A percentile compares a stretch with the other conserved stretches of the same genome.
These are phyloP conservation scores for Suillus paluster DNA, from an alignment of 768 basidiomycete genomes.

Conservation along the genomic window DNA sequence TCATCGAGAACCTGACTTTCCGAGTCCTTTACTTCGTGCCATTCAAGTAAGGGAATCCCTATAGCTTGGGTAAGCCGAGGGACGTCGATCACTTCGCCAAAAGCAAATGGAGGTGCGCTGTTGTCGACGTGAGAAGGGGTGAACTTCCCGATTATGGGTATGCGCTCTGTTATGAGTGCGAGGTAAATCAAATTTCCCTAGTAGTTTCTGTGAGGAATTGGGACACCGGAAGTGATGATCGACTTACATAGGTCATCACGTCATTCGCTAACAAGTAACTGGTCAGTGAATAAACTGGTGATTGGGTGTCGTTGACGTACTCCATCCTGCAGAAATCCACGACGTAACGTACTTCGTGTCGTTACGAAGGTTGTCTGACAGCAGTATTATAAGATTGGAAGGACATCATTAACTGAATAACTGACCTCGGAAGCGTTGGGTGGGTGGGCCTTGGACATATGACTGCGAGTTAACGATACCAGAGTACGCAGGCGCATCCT, in stretches of 20 bases:
- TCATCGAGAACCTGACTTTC: conserved; percentile 39
- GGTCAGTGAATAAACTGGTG: background rate
- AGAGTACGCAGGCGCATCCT: background rate
- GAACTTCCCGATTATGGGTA: conserved; percentile 63
- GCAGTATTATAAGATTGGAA: background rate
- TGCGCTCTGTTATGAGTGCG: conserved; percentile 57
- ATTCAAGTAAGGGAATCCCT: conserved; percentile 58
- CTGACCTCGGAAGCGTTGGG: conserved; percentile 59
- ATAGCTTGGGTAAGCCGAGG: conserved; percentile 50
- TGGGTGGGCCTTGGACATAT: conserved; percentile 52
- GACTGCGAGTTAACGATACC: conserved; percentile 2
- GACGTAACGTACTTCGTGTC: conserved; percentile 71
- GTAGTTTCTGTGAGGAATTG: conserved; percentile 37
- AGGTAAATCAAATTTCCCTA: conserved; percentile 65
- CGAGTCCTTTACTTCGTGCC: conserved; percentile 62
- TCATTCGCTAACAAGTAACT: conserved; percentile 60
- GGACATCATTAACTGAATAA: background rate
- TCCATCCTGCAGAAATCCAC: conserved; percentile 82
- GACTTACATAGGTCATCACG: conserved; percentile 70
- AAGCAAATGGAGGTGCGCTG: conserved; percentile 53
- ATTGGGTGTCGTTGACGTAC: conserved; percentile 40
- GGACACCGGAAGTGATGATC: background rate
- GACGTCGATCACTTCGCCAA: conserved; percentile 66
- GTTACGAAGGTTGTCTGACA: conserved; percentile 61
- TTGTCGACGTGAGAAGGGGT: conserved; percentile 59